Percentiles rank a stretch among this genome's conserved stretches.
phyloP scores from a whole-genome alignment of 306 rosid species.

The Myrica gale region DNA sequence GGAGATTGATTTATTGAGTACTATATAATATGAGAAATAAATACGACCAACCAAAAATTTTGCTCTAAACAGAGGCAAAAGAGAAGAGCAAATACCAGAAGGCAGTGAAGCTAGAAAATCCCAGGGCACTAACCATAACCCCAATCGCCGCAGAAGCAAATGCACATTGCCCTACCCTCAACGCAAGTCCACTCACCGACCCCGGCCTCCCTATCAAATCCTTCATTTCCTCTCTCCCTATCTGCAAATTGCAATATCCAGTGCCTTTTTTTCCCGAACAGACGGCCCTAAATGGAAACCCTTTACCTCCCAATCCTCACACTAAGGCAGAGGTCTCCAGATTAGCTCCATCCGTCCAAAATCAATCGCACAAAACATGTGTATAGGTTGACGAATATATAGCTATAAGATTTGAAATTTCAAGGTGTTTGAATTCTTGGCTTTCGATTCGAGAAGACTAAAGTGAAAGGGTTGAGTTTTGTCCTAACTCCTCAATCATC shows the following conservation, averaged over 20 bases:
- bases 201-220: slow-evolving; percentile 76
- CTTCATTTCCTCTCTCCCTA: slow-evolving; percentile 46
- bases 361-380: neutral
- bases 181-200: slow-evolving; percentile 57
- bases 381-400: too few relatives aligned
- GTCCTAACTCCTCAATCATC: neutral
- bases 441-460: neutral
- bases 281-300: slow-evolving; percentile 34
- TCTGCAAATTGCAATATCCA: neutral
- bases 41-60: too few relatives aligned
- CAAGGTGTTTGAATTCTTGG: neutral
- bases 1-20: neutral
- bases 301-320: slow-evolving; percentile 40
- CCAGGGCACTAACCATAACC: slow-evolving; percentile 66
- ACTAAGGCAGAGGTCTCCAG: slow-evolving; percentile 4
- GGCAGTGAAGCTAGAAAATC: slow-evolving; percentile 74
- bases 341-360: neutral
- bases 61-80: neutral
- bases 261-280: slow-evolving; percentile 27
- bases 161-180: slow-evolving; percentile 75
- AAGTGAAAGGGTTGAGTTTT: too few relatives aligned
- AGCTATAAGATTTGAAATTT: too few relatives aligned
- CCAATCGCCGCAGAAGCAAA: slow-evolving; percentile 75
- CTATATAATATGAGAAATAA: neutral
- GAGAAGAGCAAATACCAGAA: slow-evolving; percentile 56